phyloP scores from a whole-genome alignment of 768 basidiomycete genomes.

The Kwoniella shandongensis region DNA sequence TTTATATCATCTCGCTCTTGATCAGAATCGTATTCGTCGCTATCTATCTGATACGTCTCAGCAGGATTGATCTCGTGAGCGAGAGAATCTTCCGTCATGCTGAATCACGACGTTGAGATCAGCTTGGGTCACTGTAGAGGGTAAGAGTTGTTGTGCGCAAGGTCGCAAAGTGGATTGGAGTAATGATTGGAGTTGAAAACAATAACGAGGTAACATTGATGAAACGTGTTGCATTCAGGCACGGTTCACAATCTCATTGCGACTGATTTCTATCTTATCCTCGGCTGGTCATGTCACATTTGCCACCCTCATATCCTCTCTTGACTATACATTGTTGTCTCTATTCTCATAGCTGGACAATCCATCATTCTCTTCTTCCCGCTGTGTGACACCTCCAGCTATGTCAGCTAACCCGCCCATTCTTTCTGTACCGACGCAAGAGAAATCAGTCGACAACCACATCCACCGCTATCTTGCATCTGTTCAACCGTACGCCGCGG shows the following conservation, averaged over 20 bases:
- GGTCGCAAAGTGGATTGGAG: too few relatives aligned
- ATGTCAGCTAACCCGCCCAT: constrained; percentile 34
- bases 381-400: not conserved
- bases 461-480: constrained; percentile 25
- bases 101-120: too few relatives aligned
- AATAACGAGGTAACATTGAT: not conserved
- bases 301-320: not conserved
- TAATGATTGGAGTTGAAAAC: not conserved
- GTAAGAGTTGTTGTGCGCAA: too few relatives aligned
- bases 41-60: constrained; percentile 42
- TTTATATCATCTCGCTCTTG: constrained; percentile 27
- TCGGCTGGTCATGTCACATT: not conserved
- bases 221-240: not conserved
- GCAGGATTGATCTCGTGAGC: constrained; percentile 27
- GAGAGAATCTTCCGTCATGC: not conserved
- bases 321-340: not conserved
- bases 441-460: constrained; percentile 6
- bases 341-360: not conserved
- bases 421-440: constrained; percentile 17
- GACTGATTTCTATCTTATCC: constrained; percentile 6
- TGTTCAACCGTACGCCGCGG: constrained; percentile 3
- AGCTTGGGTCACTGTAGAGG: too few relatives aligned
- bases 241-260: not conserved
- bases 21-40: constrained; percentile 44
- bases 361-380: constrained; percentile 1